Evolutionary conservation across 352 stramenopile genomes (phyloP).

Genomic region (Halophytophthora batemanensis): DNA sequence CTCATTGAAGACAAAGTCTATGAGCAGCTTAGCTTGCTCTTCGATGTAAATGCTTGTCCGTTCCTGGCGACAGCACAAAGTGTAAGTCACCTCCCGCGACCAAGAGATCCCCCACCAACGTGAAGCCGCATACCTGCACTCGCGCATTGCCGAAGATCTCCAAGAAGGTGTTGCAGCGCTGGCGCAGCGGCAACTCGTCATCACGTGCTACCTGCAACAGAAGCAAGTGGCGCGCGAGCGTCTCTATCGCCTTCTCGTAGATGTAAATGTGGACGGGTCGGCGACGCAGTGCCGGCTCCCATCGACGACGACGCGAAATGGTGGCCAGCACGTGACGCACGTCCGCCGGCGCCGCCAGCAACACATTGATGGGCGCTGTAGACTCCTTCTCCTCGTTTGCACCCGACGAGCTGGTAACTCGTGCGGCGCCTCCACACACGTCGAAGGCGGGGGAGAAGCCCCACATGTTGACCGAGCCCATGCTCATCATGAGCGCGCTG

Average conservation of each 20-base stretch:
- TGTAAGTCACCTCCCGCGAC: neutral
- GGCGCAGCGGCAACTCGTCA: conserved; percentile 83
- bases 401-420: neutral
- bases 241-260: conserved; percentile 82
- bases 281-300: conserved; percentile 15
- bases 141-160: conserved; percentile 93
- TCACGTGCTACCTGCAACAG: conserved; percentile 87
- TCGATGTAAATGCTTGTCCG: conserved; percentile 85
- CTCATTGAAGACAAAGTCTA: conserved; percentile 74
- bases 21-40: conserved; percentile 61
- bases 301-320: conserved; percentile 46
- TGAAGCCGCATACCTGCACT: conserved; percentile 51
- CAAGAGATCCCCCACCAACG: neutral
- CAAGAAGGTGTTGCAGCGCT: conserved; percentile 88
- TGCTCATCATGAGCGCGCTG: conserved; percentile 64
- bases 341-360: conserved; percentile 70
- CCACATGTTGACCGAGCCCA: conserved; percentile 86
- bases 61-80: conserved; percentile 29
- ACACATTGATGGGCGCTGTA: conserved; percentile 37
- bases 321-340: conserved; percentile 71
- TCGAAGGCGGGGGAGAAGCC: conserved; percentile 82
- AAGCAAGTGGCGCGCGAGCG: conserved; percentile 86
- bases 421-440: conserved; percentile 22
- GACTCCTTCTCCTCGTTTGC: conserved; percentile 12
- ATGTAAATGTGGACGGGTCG: conserved; percentile 87